Conservation (phyloP, 2,329 filamentous ascomycete species). For the Podosphaera fusca region DNA sequence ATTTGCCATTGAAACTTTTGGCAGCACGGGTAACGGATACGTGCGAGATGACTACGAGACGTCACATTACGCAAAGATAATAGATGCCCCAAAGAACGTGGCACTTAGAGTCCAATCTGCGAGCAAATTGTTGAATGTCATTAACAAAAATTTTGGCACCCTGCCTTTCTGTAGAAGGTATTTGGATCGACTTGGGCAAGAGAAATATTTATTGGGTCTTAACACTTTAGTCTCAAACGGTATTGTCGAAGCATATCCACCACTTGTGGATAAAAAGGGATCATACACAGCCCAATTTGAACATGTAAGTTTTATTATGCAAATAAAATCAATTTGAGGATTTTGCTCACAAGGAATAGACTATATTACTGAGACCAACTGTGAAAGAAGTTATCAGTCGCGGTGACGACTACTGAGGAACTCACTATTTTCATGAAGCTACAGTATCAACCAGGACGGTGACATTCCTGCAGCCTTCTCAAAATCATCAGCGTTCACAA, state of each 20-base stretch:
- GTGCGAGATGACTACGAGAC: conserved; percentile 69
- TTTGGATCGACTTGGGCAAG: conserved; percentile 75
- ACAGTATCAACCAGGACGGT: too few relatives aligned
- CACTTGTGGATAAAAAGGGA: conserved; percentile 75
- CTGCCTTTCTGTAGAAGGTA: conserved; percentile 80
- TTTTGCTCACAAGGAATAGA: conserved; percentile 23
- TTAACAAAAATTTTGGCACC: conserved; percentile 92
- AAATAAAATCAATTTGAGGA: background rate
- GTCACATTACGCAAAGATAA: conserved; percentile 64
- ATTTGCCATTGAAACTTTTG: conserved; percentile 91
- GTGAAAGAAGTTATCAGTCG: conserved; percentile 76
- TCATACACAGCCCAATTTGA: conserved; percentile 89
- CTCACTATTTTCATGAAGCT: background rate
- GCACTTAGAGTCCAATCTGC: conserved; percentile 59
- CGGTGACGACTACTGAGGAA: conserved; percentile 51
- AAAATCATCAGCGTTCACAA: background rate
- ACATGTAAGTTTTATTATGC: conserved; percentile 36
- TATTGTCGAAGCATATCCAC: conserved; percentile 77
- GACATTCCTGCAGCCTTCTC: background rate
- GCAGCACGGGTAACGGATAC: conserved; percentile 74
- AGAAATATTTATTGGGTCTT: conserved; percentile 78
- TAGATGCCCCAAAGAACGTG: conserved; percentile 45
- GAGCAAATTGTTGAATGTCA: conserved; percentile 64
- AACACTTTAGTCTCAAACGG: conserved; percentile 67
- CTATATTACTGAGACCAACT: conserved; percentile 52